Conservation (phyloP, 345 rosid species). For the Gossypium australe region DNA sequence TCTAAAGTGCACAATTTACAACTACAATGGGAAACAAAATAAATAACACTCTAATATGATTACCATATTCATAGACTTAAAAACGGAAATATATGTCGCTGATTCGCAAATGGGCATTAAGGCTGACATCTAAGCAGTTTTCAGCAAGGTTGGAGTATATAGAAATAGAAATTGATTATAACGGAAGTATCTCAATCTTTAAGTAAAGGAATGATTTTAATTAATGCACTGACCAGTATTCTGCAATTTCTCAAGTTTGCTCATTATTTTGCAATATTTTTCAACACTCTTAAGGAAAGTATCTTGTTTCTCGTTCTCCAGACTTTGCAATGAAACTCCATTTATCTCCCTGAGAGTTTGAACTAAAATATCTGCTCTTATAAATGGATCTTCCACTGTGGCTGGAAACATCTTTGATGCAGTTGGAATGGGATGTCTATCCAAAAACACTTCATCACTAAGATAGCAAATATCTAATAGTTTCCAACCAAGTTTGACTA, state of each 20-base stretch:
- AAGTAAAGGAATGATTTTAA: background rate
- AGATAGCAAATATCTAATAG: constrained; percentile 68
- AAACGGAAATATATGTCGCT: background rate
- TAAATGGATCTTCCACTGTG: constrained; percentile 79
- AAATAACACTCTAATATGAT: background rate
- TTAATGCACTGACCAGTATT: constrained; percentile 41
- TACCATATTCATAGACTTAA: background rate
- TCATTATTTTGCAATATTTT: constrained; percentile 49
- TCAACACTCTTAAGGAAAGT: constrained; percentile 59
- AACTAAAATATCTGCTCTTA: constrained; percentile 78
- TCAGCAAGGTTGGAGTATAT: background rate
- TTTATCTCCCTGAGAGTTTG: constrained; percentile 74
- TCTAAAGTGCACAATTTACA: background rate
- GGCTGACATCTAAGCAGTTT: background rate
- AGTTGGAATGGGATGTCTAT: constrained; percentile 36
- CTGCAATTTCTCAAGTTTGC: constrained; percentile 59
- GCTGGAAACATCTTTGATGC: constrained; percentile 80
- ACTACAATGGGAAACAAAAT: background rate
- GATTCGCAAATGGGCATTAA: background rate
- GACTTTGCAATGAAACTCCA: constrained; percentile 47
- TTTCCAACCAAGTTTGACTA: constrained; percentile 71
- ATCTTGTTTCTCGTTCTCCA: constrained; percentile 38
- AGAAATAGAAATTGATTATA: background rate
- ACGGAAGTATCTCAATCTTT: background rate
- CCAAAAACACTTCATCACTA: constrained; percentile 44